Percentiles rank a stretch among this genome's conserved stretches.
Conservation (phyloP, 768 basidiomycete species). For the Amanita molliuscula region DNA sequence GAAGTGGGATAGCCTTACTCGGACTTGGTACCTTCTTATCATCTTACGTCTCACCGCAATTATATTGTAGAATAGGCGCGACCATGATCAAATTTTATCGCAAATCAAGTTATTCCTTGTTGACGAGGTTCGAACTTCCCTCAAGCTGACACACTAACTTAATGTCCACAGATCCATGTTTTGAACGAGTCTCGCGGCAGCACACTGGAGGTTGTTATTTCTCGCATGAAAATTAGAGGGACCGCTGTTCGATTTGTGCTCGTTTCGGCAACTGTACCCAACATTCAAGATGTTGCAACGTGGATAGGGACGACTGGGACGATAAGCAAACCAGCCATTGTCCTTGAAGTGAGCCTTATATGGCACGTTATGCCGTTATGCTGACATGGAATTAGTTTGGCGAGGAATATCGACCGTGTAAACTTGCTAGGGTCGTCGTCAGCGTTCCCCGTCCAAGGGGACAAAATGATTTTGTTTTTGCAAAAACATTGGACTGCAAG, state of each 20-base stretch:
- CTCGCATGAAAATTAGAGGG: constrained; percentile 79
- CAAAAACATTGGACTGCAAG: constrained; percentile 57
- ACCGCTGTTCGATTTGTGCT: constrained; percentile 71
- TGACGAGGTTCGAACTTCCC: constrained; percentile 56
- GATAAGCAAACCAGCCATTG: constrained; percentile 36
- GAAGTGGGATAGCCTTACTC: constrained; percentile 93
- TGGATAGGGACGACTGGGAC: constrained; percentile 61
- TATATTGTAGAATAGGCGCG: constrained; percentile 29
- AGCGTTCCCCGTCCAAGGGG: constrained; percentile 51
- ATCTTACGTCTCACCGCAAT: neutral
- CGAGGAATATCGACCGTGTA: constrained; percentile 86
- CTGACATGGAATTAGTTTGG: constrained; percentile 53
- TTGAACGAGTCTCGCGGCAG: constrained; percentile 87
- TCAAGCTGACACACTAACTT: neutral
- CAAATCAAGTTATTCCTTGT: constrained; percentile 76
- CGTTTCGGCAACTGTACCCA: constrained; percentile 91
- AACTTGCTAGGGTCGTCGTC: constrained; percentile 61
- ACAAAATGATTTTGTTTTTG: constrained; percentile 75
- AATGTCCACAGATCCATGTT: constrained; percentile 65
- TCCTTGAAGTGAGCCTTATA: constrained; percentile 47
- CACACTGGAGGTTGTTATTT: constrained; percentile 89
- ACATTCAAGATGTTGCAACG: constrained; percentile 77
- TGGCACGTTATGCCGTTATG: neutral
- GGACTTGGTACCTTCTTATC: constrained; percentile 53
- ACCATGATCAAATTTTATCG: constrained; percentile 56